A percentile compares a stretch with the other conserved stretches of the same genome.
Conservation (phyloP, 164 flowering plant genomes). For the Sextonia rubra region DNA sequence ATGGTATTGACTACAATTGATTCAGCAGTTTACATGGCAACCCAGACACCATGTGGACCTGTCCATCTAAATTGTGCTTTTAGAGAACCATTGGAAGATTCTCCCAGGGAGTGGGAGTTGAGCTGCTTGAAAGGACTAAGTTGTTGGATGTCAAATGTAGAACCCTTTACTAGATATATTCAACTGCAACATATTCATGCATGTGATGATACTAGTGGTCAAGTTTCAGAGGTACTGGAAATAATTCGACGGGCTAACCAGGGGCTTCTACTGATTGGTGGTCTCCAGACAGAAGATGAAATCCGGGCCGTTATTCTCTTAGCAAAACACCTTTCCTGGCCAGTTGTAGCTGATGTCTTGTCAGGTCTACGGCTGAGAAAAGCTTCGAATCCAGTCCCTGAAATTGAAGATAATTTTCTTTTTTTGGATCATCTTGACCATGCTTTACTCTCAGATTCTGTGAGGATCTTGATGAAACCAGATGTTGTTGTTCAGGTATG, state of each 20-base stretch:
- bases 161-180: conserved; percentile 73
- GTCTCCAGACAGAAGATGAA: conserved; percentile 71
- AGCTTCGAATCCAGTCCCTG: conserved; percentile 35
- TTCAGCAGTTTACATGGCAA: conserved; percentile 75
- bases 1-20: conserved; percentile 88
- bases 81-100: conserved; percentile 74
- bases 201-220: conserved; percentile 17
- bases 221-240: conserved; percentile 44
- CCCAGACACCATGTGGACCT: conserved; percentile 72
- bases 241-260: conserved; percentile 50
- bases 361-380: conserved; percentile 83
- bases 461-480: conserved; percentile 41
- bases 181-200: conserved; percentile 28
- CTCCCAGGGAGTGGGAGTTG: conserved; percentile 45
- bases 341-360: conserved; percentile 78
- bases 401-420: conserved; percentile 35
- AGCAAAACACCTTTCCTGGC: conserved; percentile 80
- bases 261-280: conserved; percentile 73
- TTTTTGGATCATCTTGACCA: conserved; percentile 91
- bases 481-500: conserved; percentile 86
- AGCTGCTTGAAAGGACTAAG: conserved; percentile 66
- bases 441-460: conserved; percentile 59
- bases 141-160: conserved; percentile 54
- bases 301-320: conserved; percentile 84
- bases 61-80: conserved; percentile 91